These are phyloP conservation scores for Rhynchospora pubera DNA, from an alignment of 176 grass and related monocot genomes.

Conservation along the genomic window DNA sequence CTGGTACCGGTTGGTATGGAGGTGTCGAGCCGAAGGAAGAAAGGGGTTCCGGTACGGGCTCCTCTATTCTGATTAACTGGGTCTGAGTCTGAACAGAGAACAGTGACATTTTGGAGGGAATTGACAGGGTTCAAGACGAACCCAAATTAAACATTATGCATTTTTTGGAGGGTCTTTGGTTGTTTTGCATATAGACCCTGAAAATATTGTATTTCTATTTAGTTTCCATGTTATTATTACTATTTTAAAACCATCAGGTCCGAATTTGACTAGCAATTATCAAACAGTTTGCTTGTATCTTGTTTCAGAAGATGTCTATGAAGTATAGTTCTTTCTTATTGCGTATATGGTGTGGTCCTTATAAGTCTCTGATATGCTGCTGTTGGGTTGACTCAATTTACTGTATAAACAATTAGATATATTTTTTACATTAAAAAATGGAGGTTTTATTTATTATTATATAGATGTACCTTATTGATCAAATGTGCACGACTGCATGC, in stretches of 20 bases:
- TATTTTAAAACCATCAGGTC: neutral
- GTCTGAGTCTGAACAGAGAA: neutral
- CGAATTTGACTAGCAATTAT: neutral
- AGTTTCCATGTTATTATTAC: neutral
- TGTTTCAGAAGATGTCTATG: neutral
- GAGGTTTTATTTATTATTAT: neutral
- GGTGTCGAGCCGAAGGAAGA: conserved; percentile 33
- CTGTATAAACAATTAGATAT: neutral
- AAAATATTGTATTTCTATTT: conserved; percentile 1
- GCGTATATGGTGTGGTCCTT: neutral
- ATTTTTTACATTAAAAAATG: neutral
- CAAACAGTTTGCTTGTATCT: neutral
- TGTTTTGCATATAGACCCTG: conserved; percentile 18
- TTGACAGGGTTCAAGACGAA: conserved; percentile 16
- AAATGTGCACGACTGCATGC: neutral
- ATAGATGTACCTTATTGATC: neutral
- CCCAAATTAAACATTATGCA: conserved; percentile 25
- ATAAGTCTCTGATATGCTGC: neutral
- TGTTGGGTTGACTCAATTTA: neutral
- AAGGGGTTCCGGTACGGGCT: conserved; percentile 31
- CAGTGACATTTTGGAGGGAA: conserved; percentile 10
- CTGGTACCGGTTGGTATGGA: neutral
- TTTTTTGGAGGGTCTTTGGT: conserved; percentile 13
- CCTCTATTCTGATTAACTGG: conserved; percentile 30
- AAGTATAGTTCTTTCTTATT: neutral